Base-by-base conservation (phyloP, 345 rosid genomes). In the Dimocarpus longan region DNA sequence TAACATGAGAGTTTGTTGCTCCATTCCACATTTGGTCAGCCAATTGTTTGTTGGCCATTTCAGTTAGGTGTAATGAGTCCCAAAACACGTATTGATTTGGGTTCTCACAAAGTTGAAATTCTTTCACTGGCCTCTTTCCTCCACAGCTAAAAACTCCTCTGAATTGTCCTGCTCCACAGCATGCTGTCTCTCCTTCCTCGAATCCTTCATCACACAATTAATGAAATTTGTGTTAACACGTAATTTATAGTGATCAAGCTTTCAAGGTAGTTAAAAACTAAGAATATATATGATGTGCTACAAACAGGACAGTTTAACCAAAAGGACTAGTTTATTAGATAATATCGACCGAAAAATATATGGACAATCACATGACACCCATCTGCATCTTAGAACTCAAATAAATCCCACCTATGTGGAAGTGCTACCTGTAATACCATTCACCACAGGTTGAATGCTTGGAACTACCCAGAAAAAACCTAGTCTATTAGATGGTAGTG, bases 121-220 rank as follows among this genome's bases (percentile, higher is more conserved):
- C 83, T 85, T 87, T 87, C 69, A 86, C 90, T 18, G 75, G 37
- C 80, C 91, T 88, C 82, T 84, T 90, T 59, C 95, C 95, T 74
- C 98, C 97, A 75, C 98, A 92, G 84, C 95, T 93, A 21, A 73
- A 82, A 8, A 87, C 87, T 80, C 98, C 98, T 82, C 93, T 77
- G 76, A 44, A 89, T 63, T 54, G 48, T 63, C 97, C 98, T 42
- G 85, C 81, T 28, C 98, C 98, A 75, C 98, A 93, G 71, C 95
- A 95, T 56, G 94, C 98, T 64, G 70, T 78, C 60, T 82, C 80
- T 19, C 90, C 98, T 80, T 89, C 87, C 82, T 84, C 85, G 72
- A 92, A 88, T 22, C 97, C 98, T 93, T 79, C 74, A 62, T 37
- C 75, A 44, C 56, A 73, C 79, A 46, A 46, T 6, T 48, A 11